Base-by-base conservation (phyloP, 768 basidiomycete species). In the Pleurotus citrinopileatus region DNA sequence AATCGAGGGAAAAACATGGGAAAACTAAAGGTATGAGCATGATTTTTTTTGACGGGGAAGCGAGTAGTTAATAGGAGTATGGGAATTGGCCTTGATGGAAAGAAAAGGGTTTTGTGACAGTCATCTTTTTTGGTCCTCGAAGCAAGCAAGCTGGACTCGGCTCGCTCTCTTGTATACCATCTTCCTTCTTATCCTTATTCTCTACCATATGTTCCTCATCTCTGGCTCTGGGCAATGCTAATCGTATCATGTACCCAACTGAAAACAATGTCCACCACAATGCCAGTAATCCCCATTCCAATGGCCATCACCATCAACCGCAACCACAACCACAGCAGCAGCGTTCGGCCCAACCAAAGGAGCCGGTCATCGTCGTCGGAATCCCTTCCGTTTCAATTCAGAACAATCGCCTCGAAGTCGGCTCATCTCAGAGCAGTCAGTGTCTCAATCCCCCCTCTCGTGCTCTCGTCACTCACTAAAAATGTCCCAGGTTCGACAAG, bases 381-480 rank as follows among this genome's bases (percentile, higher is more conserved):
- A 81, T 91, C 53, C 91, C 91, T 60, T 84, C 91, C 55, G 84
- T 91, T 61, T 74, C 86, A 52, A 83, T 91, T 61, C 77, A 82
- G 59, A 75, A 83, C 68, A 81, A 84, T 65, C 77, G 74, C 54
- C 83, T 92, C 60, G 70, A 84, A 62, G 86, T 92, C 63, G 91
- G 91, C 61, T 79, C 80, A 54, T 78, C 89, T 32, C 76, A 82
- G 67, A 81, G 76, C 64, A 86, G 90, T 91, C 57, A 56, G 87
- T 84, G 44, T 55, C 42, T 50, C 17, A 23, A 40, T 58, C 50
- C 42, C 48, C 54, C 56, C 36, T 20, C 20, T 44, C 26, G 59
- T 53, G 42, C 58, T 60, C 57, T 61, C 36, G 42, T 44, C 36
- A 60, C 60, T 9, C 50, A 25, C 13, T 52, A 52, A 45, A 32